Evolutionary conservation across 192 early-diverging fungal genomes (phyloP), one percentile per base, ranked within the genome.

Genomic region (Coemansia sp.): DNA sequence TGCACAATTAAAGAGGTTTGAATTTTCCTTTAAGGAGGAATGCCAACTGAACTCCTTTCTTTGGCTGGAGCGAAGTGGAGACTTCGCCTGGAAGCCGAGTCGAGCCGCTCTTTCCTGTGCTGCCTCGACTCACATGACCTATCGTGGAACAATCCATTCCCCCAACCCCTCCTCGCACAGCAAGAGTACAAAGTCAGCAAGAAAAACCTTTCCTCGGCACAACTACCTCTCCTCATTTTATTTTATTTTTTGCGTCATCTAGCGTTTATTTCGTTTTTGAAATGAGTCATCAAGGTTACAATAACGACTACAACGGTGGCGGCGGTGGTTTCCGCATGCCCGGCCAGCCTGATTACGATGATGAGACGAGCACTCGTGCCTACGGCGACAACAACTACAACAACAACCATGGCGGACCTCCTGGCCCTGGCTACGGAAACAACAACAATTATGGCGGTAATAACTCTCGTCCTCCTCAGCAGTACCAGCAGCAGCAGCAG

Each of bases 261-360:
- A 31, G 51, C 51, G 28, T 8, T 55, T 55, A 31, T 39, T 58
- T 43, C 46, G 37, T 16, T 56, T 31, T 31, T 20, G 9, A 43
- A 50, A 67, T 76, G 69, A 66, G 59, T 42, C 67, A 62, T 67
- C 36, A 64, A n/a, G 64, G 56, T 46, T 51, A 37, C 21, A 37
- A 45, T 13, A 51, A 50, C 36, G 58, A 71, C 18, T 1, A 24
- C 13, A n/a, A 21, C 14, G 51, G 33, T 16, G 16, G 53, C 23
- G 51, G 35, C 16, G 63, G 63, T n/a, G 63, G 63, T 1, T 65
- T 45, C 63, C 63, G 62, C 35, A 24, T 42, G 11, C 50, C 69
- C 45, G 31, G 16, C 39, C 62, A 51, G 48, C 13, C 23, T 26
- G 48, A 51, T 3, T 51, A 51, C 23, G 24, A 51, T 23, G 23